These are phyloP conservation scores for Coniella lustricola DNA, from an alignment of 2,329 filamentous ascomycete species.

Conservation along the genomic window DNA sequence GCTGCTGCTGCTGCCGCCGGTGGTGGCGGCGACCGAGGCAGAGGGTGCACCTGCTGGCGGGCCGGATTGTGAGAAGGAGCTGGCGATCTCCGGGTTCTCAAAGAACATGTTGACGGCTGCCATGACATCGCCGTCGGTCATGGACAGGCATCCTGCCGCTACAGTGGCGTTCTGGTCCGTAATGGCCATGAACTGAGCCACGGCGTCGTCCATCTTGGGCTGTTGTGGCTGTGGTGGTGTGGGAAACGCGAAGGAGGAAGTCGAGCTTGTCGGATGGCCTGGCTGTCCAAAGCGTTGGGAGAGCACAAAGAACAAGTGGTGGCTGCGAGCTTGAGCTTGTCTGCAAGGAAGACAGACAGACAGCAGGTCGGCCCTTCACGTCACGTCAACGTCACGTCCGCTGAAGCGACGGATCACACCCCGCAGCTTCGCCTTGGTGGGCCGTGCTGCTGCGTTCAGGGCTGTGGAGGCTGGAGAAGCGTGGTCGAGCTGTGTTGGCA, in stretches of 20 bases:
- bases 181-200: conserved; percentile 73
- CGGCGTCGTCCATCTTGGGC: conserved; percentile 55
- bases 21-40: conserved; percentile 23
- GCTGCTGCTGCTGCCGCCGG: conserved; percentile 13
- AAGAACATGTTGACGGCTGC: conserved; percentile 87
- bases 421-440: too few relatives aligned
- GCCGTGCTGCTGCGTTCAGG: too few relatives aligned
- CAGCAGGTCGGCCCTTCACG: too few relatives aligned
- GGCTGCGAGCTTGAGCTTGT: not conserved
- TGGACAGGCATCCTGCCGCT: conserved; percentile 73
- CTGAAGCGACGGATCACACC: too few relatives aligned
- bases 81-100: conserved; percentile 71
- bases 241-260: too few relatives aligned
- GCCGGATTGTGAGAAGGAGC: conserved; percentile 28
- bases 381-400: too few relatives aligned
- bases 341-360: too few relatives aligned
- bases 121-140: conserved; percentile 77
- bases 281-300: not conserved
- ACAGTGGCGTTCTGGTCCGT: conserved; percentile 68
- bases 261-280: not conserved
- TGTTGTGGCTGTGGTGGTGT: conserved; percentile 3
- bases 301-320: not conserved
- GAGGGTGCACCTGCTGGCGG: conserved; percentile 22
- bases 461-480: too few relatives aligned
- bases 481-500: too few relatives aligned